Evolutionary conservation across 352 stramenopile species (phyloP), one percentile per base, ranked within the genome.

Genomic region (Globisporangium camurandrum): DNA sequence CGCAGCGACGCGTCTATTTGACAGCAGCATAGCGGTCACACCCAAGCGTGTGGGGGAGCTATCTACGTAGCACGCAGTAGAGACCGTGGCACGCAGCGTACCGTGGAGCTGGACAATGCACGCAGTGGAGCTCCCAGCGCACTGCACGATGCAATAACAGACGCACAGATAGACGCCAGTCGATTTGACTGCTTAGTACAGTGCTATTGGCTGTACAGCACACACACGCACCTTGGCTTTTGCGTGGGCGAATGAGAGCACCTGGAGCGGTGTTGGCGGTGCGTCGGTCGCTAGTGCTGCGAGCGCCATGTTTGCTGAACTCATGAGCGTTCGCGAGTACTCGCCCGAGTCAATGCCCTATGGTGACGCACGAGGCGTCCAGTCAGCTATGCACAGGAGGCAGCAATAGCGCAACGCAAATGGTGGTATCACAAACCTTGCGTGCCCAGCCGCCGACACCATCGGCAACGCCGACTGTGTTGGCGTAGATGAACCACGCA

Each of bases 341-440:
- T 89, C 84, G 24, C 85, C 85, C 49, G 85, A 84, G 57, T 95
- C 85, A 38, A 95, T 76, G 22, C 84, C 85, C 78, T 89, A 26
- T 28, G 9, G 17, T 20, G 14, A 33, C 20, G 19, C 42, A 46
- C 22, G 22, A 39, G 41, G 5, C 30, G 37, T 52, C 31, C 42
- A 51, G 14, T 12, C 10, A 14, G 46, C 37, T 16, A 27, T 19
- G 30, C 10, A 41, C 10, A 16, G 7, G 16, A 23, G 17, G n/a
- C n/a, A 34, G 30, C 30, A 42, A 42, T 23, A n/a, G 37, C n/a
- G n/a, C n/a, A n/a, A n/a, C n/a, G n/a, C n/a, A 23, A 19, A 42
- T 22, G 5, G n/a, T n/a, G n/a, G n/a, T n/a, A 8, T 14, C 8
- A 27, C 26, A 23, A 38, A 88, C 82, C 69, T 92, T 92, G 52